Percentiles rank a stretch among this genome's conserved stretches.
phyloP scores from a whole-genome alignment of 164 flowering plant genomes.

The Aristolochia californica region DNA sequence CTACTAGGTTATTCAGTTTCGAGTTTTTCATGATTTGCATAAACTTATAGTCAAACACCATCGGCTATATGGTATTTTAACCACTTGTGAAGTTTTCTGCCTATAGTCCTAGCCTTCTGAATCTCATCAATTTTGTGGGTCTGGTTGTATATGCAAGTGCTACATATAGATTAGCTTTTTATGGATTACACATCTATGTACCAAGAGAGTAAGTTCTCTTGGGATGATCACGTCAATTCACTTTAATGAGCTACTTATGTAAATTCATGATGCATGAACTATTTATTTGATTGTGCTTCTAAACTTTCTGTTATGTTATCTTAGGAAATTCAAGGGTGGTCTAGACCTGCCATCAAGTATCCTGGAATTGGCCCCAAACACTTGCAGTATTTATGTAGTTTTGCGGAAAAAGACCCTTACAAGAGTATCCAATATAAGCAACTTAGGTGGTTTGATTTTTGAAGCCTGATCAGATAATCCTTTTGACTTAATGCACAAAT shows the following conservation, averaged over 20 bases:
- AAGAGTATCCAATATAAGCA: conserved; percentile 20
- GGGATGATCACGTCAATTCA: too few relatives aligned
- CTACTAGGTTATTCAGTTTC: too few relatives aligned
- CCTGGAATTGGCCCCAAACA: conserved; percentile 38
- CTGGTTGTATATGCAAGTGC: neutral
- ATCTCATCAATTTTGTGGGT: too few relatives aligned
- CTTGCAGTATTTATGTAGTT: conserved; percentile 53
- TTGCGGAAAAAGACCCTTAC: conserved; percentile 28
- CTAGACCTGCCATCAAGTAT: conserved; percentile 42
- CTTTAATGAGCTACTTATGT: too few relatives aligned
- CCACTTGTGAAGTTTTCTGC: too few relatives aligned
- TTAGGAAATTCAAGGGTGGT: conserved; percentile 56
- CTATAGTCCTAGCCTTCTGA: too few relatives aligned
- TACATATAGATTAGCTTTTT: neutral
- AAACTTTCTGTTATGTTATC: neutral
- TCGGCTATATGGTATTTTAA: too few relatives aligned
- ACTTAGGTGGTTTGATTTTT: neutral
- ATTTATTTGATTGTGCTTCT: neutral
- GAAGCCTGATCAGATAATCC: neutral
- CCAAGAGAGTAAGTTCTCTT: neutral
- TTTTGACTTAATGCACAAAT: neutral
- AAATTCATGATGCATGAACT: neutral
- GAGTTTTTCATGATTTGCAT: too few relatives aligned
- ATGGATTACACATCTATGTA: neutral
- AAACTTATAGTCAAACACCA: too few relatives aligned